phyloP scores from a whole-genome alignment of 768 basidiomycete species.

The Coprinopsis strossmayeri region DNA sequence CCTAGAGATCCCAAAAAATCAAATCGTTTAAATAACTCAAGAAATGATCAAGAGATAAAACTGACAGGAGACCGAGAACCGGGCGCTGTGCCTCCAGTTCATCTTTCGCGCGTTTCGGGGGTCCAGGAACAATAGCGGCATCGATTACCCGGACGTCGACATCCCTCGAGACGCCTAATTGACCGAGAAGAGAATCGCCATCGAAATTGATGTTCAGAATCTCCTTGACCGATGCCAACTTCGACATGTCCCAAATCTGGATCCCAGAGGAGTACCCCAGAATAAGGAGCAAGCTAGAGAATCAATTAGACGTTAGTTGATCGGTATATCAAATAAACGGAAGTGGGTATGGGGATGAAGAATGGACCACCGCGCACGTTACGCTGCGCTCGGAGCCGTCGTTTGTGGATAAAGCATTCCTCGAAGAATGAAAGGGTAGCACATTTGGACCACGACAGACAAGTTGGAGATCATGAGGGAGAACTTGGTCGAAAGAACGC shows the following conservation, averaged over 20 bases:
- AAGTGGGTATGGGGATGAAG: no score
- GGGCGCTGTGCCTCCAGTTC: slow-evolving; percentile 20
- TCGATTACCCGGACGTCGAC: slow-evolving; percentile 19
- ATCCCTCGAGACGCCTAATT: slow-evolving; percentile 10
- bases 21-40: slow-evolving; percentile 26
- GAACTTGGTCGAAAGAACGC: no score
- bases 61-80: slow-evolving; percentile 29
- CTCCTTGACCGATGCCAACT: slow-evolving; percentile 38
- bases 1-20: slow-evolving; percentile 9
- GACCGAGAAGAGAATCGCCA: neutral
- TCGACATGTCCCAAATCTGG: slow-evolving; percentile 58
- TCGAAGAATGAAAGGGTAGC: no score
- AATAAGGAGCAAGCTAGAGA: slow-evolving; percentile 11
- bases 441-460: no score
- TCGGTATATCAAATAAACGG: no score
- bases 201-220: slow-evolving; percentile 39
- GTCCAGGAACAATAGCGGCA: slow-evolving; percentile 33
- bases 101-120: no score
- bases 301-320: no score
- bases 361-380: no score
- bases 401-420: no score
- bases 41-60: slow-evolving; percentile 25
- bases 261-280: slow-evolving; percentile 43
- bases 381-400: no score
- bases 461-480: no score